These are phyloP conservation scores for Xylaria cubensis DNA, from an alignment of 495 filamentous ascomycete species.

Conservation along the genomic window DNA sequence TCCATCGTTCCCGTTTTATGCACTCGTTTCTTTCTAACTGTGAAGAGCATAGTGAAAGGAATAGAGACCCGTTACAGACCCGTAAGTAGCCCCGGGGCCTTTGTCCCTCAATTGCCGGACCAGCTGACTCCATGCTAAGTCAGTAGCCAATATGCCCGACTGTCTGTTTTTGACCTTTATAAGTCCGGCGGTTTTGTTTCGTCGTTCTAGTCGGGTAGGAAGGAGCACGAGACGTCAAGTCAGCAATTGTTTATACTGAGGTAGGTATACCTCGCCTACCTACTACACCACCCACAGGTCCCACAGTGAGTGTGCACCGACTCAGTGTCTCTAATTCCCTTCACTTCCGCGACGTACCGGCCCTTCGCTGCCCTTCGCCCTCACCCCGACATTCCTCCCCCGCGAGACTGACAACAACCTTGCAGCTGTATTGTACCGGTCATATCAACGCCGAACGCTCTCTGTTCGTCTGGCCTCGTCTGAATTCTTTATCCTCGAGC, in stretches of 20 bases:
- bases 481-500: background rate
- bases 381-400: slow-evolving; percentile 12
- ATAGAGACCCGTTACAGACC: background rate
- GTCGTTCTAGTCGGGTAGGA: background rate
- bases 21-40: slow-evolving; percentile 1
- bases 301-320: slow-evolving; percentile 21
- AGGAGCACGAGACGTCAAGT: slow-evolving; percentile 23
- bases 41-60: slow-evolving; percentile 8
- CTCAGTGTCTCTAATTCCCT: slow-evolving; percentile 25
- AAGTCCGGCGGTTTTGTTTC: background rate
- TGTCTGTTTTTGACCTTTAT: slow-evolving; percentile 20
- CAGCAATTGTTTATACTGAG: background rate
- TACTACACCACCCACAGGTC: slow-evolving; percentile 10
- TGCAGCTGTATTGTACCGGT: background rate
- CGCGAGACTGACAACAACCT: slow-evolving; percentile 8
- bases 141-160: background rate
- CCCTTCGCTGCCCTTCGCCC: slow-evolving; percentile 7
- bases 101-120: slow-evolving; percentile 21
- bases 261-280: too few species aligned
- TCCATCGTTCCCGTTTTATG: slow-evolving; percentile 16
- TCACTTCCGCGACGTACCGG: slow-evolving; percentile 22
- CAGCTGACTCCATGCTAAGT: background rate
- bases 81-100: slow-evolving; percentile 10
- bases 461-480: background rate
- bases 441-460: background rate